phyloP scores from a whole-genome alignment of 352 stramenopile genomes.

The Elongisporangium prolatum region DNA sequence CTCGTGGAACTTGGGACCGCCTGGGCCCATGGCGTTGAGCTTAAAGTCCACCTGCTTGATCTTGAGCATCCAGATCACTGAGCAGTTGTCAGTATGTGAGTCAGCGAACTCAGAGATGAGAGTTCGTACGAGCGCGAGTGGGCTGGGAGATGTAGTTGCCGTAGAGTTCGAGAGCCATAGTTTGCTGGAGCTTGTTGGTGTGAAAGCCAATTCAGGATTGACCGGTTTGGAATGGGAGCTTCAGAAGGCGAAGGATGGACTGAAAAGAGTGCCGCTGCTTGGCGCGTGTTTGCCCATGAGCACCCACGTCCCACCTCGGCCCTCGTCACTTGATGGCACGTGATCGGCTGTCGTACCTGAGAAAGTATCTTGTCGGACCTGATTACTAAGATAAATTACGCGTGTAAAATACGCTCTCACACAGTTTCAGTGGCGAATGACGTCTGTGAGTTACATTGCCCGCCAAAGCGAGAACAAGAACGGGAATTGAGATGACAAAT shows the following conservation, averaged over 20 bases:
- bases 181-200: not conserved
- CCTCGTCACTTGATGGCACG: not conserved
- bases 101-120: not conserved
- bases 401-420: not conserved
- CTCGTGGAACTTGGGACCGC: slow-evolving; percentile 19
- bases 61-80: slow-evolving; percentile 29
- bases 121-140: slow-evolving; percentile 9
- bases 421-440: not conserved
- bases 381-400: not conserved
- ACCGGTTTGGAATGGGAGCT: not conserved
- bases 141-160: slow-evolving; percentile 36
- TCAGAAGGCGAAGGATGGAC: not conserved
- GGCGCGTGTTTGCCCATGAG: not conserved
- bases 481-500: not conserved
- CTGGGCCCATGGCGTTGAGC: slow-evolving; percentile 18
- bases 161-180: slow-evolving; percentile 30
- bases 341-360: not conserved
- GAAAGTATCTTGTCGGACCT: not conserved
- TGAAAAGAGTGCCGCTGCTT: not conserved
- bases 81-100: not conserved
- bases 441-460: not conserved
- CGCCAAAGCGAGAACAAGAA: not conserved
- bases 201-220: slow-evolving; percentile 2
- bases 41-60: slow-evolving; percentile 33
- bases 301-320: not conserved